Evolutionary conservation across 768 basidiomycete genomes (phyloP).

Genomic region (Phlegmacium glaucopus): DNA sequence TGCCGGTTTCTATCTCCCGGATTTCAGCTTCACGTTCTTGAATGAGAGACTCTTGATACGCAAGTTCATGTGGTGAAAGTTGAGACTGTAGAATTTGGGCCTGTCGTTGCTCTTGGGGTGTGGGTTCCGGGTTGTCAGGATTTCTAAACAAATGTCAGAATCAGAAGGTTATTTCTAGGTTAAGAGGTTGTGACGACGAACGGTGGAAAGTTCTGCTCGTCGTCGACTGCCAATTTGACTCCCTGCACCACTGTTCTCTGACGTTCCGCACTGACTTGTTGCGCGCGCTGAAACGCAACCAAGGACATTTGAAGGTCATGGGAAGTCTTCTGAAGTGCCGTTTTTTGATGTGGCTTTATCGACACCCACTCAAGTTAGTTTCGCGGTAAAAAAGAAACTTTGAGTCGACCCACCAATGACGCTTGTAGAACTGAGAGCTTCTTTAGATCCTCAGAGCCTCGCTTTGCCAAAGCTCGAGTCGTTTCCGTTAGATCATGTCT

Average conservation of each 20-base stretch:
- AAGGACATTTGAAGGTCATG: slow-evolving; percentile 90
- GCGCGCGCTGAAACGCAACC: slow-evolving; percentile 88
- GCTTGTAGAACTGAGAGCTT: slow-evolving; percentile 69
- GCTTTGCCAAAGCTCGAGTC: slow-evolving; percentile 93
- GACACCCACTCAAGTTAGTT: neutral
- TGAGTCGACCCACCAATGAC: slow-evolving; percentile 43
- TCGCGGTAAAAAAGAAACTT: neutral
- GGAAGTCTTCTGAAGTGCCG: slow-evolving; percentile 85
- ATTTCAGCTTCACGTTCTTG: slow-evolving; percentile 94
- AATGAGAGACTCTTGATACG: slow-evolving; percentile 93
- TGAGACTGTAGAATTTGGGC: slow-evolving; percentile 67
- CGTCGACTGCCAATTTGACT: slow-evolving; percentile 82
- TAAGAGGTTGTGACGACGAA: slow-evolving; percentile 11
- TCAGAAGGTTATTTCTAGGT: slow-evolving; percentile 2
- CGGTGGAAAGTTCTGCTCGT: slow-evolving; percentile 43
- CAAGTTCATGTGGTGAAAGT: slow-evolving; percentile 87
- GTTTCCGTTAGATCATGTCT: slow-evolving; percentile 95
- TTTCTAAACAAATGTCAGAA: slow-evolving; percentile 13
- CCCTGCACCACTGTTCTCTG: slow-evolving; percentile 88
- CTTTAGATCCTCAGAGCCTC: slow-evolving; percentile 92
- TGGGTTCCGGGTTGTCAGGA: slow-evolving; percentile 38
- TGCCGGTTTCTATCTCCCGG: slow-evolving; percentile 93
- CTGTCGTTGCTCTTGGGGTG: slow-evolving; percentile 55
- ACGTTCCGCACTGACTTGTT: slow-evolving; percentile 84
- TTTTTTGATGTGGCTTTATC: slow-evolving; percentile 72